Base-by-base conservation (phyloP, 768 basidiomycete genomes). In the Boletus sp. region DNA sequence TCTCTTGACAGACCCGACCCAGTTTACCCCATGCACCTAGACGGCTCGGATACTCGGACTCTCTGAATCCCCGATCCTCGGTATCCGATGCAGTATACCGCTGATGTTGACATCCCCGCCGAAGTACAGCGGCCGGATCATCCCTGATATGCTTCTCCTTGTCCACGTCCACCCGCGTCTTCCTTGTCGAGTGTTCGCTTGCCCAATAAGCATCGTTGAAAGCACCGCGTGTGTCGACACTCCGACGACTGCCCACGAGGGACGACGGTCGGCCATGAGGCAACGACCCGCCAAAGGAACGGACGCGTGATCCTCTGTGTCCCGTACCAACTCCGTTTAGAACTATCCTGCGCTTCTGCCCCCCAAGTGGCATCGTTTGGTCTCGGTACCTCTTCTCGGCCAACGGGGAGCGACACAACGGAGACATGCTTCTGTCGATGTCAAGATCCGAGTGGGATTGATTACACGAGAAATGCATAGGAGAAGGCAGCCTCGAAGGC, bases 101-200 rank as follows among this genome's bases (percentile, higher is more conserved):
- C 21, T 0, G 50, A 30, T 9, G 23, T n/a, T 27, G 59, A n/a
- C 13, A 14, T 15, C 11, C 27, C 27, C 10, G 48, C 25, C 47
- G 52, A 57, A 27, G n/a, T 38, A 47, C 43, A 15, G 11, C 57
- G 59, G 60, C 38, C 58, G 64, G 67, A 64, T 56, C 64, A 54
- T 53, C 35, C n/a, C 4, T 43, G 19, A 9, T 7, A 1, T 43
- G 17, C 54, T 42, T 52, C 23, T 47, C 44, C 9, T 46, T 23
- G 33, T 41, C 47, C 27, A 23, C 8, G 32, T 40, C 33, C 21
- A 15, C 21, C 11, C n/a, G 14, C 39, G 27, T 46, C 56, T 41
- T 43, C 29, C 41, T 43, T 1, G 35, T 25, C 30, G 27, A 7
- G 9, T 9, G 15, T 23, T 13, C 5, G 10, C 25, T 21, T n/a